phyloP scores from a whole-genome alignment of 2,329 filamentous ascomycete genomes.

The Calycina herbarum region DNA sequence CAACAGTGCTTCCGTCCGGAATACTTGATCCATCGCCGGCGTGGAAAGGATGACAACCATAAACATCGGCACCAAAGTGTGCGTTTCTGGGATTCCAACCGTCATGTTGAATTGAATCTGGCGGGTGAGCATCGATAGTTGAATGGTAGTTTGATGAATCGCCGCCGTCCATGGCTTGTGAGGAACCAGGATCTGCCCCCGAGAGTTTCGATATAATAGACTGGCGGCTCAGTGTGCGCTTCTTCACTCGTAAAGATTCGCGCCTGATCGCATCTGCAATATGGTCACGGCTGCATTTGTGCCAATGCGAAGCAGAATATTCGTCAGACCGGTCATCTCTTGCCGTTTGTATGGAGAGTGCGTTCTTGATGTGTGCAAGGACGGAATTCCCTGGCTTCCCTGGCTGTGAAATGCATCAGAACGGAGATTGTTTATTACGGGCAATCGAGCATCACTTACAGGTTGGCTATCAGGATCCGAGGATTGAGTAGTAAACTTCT shows the following conservation, averaged over 20 bases:
- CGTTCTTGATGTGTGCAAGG: background rate
- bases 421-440: background rate
- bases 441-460: background rate
- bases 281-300: constrained; percentile 1
- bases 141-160: constrained; percentile 15
- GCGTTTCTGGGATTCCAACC: background rate
- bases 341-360: background rate
- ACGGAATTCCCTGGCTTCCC: background rate
- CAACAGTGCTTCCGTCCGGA: constrained; percentile 33
- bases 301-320: background rate
- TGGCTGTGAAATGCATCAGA: background rate
- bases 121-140: constrained; percentile 12
- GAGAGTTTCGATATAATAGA: background rate
- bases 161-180: constrained; percentile 1
- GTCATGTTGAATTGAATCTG: constrained; percentile 12
- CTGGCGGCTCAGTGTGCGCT: background rate
- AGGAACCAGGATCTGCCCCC: background rate
- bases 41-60: background rate
- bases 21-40: constrained; percentile 8
- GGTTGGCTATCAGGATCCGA: background rate
- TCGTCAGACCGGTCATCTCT: background rate
- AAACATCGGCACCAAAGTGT: background rate
- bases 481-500: background rate
- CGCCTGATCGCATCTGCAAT: background rate
- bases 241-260: background rate